Percentiles rank a stretch among this genome's conserved stretches.
Evolutionary conservation across 495 filamentous ascomycete species (phyloP).

Genomic region (Podospora comata): DNA sequence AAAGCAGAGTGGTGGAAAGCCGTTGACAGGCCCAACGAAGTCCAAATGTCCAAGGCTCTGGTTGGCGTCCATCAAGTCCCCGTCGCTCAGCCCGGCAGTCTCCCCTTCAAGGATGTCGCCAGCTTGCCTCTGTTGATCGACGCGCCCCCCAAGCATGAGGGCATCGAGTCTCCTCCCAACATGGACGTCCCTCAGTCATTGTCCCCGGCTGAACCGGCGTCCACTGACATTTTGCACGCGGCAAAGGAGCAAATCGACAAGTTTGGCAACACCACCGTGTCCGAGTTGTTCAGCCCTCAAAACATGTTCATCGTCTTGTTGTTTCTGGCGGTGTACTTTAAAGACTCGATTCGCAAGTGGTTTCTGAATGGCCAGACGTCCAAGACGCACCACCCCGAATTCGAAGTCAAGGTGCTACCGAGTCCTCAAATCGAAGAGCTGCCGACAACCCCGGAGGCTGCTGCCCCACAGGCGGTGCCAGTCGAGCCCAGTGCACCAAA

Average conservation of each 20-base stretch:
- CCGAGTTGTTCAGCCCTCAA: neutral
- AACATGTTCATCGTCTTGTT: neutral
- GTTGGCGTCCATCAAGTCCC: conserved; percentile 49
- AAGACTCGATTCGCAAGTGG: neutral
- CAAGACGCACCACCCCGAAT: neutral
- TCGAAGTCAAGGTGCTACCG: neutral
- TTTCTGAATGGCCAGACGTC: neutral
- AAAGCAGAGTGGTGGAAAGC: conserved; percentile 53
- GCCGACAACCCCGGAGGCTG: neutral
- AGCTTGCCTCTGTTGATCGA: neutral
- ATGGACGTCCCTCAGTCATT: neutral
- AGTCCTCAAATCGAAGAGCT: neutral
- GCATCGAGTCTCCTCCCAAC: neutral
- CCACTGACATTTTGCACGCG: conserved; percentile 33
- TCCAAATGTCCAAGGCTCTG: conserved; percentile 39
- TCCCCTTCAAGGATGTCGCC: neutral
- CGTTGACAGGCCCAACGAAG: conserved; percentile 31
- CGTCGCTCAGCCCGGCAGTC: conserved; percentile 12
- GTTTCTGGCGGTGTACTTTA: neutral
- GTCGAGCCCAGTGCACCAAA: neutral
- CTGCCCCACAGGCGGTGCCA: neutral
- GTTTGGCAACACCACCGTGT: conserved; percentile 32
- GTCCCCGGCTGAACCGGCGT: conserved; percentile 22
- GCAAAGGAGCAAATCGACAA: conserved; percentile 37
- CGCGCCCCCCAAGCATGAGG: conserved; percentile 4